A percentile compares a stretch with the other conserved stretches of the same genome.
These are phyloP conservation scores for Comarum palustre DNA, from an alignment of 306 rosid species.

Conservation along the genomic window DNA sequence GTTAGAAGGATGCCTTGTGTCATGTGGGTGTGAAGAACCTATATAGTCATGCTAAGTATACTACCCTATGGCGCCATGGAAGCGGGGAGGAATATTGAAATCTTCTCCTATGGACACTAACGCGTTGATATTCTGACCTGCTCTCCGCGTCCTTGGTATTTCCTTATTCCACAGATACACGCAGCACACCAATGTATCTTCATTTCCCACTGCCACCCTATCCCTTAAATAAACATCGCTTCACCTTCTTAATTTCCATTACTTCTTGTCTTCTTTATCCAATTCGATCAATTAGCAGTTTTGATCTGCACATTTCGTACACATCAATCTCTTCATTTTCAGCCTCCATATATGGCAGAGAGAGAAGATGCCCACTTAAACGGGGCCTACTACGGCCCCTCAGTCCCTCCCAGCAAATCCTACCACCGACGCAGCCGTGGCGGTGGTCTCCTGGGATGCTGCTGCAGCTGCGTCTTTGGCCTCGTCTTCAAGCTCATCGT, in stretches of 20 bases:
- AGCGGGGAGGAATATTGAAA: too few species aligned
- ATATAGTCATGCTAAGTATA: too few species aligned
- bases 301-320: not conserved
- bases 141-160: not conserved
- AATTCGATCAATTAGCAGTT: not conserved
- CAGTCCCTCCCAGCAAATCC: conserved; percentile 50
- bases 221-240: conserved; percentile 8
- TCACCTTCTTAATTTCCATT: not conserved
- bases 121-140: not conserved
- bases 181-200: not conserved
- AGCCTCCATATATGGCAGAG: conserved; percentile 33
- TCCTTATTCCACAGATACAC: not conserved
- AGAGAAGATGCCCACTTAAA: conserved; percentile 43
- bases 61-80: too few species aligned
- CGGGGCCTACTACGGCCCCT: conserved; percentile 86
- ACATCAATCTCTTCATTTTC: not conserved
- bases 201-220: not conserved
- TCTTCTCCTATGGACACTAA: not conserved
- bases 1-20: too few species aligned
- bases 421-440: conserved; percentile 38
- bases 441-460: conserved; percentile 28
- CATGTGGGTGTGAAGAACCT: too few species aligned
- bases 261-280: not conserved
- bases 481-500: conserved; percentile 36
- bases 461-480: conserved; percentile 43